Evolutionary conservation across 495 filamentous ascomycete genomes (phyloP), one percentile per base, ranked within the genome.

Genomic region (Penicillium simplicissimum): DNA sequence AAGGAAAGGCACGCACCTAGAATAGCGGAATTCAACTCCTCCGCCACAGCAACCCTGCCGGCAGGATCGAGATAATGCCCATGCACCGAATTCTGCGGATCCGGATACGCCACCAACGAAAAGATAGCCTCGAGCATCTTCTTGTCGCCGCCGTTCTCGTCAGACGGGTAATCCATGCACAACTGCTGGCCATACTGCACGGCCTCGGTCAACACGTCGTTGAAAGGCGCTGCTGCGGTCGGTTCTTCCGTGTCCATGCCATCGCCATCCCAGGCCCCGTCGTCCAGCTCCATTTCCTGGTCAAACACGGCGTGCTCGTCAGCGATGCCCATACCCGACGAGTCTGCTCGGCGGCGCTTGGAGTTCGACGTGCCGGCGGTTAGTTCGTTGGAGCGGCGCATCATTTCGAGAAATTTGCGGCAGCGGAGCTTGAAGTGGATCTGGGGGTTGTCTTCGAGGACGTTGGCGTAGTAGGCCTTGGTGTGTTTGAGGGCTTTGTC

Each of bases 331-430:
- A 64, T 59, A 4, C 73, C 68, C 34, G 75, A 74, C 4, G 73
- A 71, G 9, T 72, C 43, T 25, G 78, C 75, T 5, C 55, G 56
- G 14, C 65, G 65, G 52, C 70, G 71, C 61, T 80, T 80, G 1
- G 75, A 65, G 15, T 75, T 67, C 28, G 66, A 71, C 47, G 56
- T 63, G 17, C 55, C 19, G 2, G 45, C 31, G n/a, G 61, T 84
- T 10, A 90, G 76, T 62, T 97, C 92, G 14, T 86, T 88, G 59
- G 85, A 88, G 58, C 83, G 85, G 25, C 93, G 88, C 64, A 97
- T 94, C 91, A 98, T 96, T 75, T 98, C 95, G 52, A 98, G 85
- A 68, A 97, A 96, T 74, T 94, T 96, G 63, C 92, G 85, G 69
- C 95, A 96, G 59, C 88, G 85, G 51, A 99, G 80, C 57, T 91